Conservation (phyloP, 2,329 filamentous ascomycete genomes). For the Claviceps paspali region DNA sequence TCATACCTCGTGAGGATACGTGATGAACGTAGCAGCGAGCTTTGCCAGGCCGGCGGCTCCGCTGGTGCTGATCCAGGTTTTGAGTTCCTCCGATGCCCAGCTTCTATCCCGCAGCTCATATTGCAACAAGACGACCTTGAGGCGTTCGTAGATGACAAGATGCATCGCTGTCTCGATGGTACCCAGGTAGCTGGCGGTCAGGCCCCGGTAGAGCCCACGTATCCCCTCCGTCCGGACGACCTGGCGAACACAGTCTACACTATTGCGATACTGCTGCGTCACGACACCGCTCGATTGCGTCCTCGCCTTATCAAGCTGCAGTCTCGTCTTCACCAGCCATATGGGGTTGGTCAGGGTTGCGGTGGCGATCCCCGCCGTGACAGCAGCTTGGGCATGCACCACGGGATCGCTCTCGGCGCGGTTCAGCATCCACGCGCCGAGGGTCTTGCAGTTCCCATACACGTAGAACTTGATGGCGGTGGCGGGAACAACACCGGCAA, state of each 20-base stretch:
- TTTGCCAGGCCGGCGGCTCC: constrained; percentile 68
- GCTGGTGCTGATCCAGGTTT: constrained; percentile 58
- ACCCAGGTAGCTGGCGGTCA: constrained; percentile 54
- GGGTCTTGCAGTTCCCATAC: constrained; percentile 56
- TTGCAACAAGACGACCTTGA: constrained; percentile 32
- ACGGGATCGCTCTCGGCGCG: constrained; percentile 37
- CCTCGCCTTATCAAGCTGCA: constrained; percentile 49
- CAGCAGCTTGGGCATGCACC: constrained; percentile 48
- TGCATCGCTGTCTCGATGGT: constrained; percentile 55
- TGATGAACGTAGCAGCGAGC: constrained; percentile 58
- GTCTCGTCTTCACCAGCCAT: constrained; percentile 57
- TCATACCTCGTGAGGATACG: constrained; percentile 80
- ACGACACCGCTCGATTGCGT: constrained; percentile 26
- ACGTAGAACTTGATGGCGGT: constrained; percentile 57
- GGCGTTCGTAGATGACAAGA: constrained; percentile 57
- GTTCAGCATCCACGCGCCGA: constrained; percentile 46
- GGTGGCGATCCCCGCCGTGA: constrained; percentile 48
- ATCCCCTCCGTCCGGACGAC: constrained; percentile 50
- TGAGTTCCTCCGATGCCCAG: constrained; percentile 50
- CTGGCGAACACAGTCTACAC: constrained; percentile 51
- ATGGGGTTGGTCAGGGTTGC: constrained; percentile 62
- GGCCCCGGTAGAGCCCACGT: constrained; percentile 48
- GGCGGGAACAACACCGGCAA: constrained; percentile 55
- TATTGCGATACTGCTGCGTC: constrained; percentile 48
- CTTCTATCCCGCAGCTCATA: constrained; percentile 36